These are phyloP conservation scores for Dothistroma septosporum DNA, from an alignment of 2,329 filamentous ascomycete species.

Conservation along the genomic window DNA sequence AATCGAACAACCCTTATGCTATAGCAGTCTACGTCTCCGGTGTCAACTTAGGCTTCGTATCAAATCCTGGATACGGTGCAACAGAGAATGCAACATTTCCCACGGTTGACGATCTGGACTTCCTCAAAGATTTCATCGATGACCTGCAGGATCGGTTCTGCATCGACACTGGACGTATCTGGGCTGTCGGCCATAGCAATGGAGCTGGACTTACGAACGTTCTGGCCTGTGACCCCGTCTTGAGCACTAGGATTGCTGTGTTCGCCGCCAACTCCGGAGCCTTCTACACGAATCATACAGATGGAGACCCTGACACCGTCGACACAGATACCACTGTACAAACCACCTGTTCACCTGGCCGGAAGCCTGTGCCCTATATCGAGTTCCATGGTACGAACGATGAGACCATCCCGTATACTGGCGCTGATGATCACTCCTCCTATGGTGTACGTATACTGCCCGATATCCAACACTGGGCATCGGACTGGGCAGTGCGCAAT, in stretches of 20 bases:
- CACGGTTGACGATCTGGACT: conserved; percentile 39
- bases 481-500: conserved; percentile 36
- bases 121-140: conserved; percentile 41
- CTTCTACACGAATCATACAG: conserved; percentile 37
- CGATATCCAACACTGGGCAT: conserved; percentile 29
- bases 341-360: conserved; percentile 19
- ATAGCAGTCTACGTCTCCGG: conserved; percentile 45
- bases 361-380: conserved; percentile 37
- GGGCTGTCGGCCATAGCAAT: conserved; percentile 51
- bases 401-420: conserved; percentile 38
- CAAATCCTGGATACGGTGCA: conserved; percentile 15
- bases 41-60: conserved; percentile 13
- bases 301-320: conserved; percentile 23
- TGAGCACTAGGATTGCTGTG: conserved; percentile 44
- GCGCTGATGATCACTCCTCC: conserved; percentile 19
- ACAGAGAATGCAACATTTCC: conserved; percentile 1
- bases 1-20: conserved; percentile 40
- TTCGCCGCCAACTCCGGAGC: conserved; percentile 48
- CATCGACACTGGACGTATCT: conserved; percentile 44
- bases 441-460: conserved; percentile 16
- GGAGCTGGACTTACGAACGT: conserved; percentile 49
- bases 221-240: conserved; percentile 45
- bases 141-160: conserved; percentile 42
- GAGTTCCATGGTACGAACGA: conserved; percentile 44
- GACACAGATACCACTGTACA: conserved; percentile 25